phyloP scores from a whole-genome alignment of 106 monocot genomes.

The Apostasia shenzhenica region DNA sequence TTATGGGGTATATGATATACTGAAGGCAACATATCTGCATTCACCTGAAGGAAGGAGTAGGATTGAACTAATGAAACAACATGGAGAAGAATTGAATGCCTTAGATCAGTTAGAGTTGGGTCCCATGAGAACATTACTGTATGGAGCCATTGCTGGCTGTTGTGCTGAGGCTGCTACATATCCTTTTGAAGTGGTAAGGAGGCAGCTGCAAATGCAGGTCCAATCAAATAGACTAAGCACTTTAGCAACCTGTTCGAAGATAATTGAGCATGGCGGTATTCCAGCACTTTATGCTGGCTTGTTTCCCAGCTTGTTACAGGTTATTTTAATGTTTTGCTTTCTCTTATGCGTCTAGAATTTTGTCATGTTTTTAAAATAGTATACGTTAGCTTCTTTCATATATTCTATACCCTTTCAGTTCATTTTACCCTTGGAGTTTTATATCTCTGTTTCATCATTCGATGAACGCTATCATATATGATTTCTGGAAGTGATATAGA shows the following conservation, averaged over 20 bases:
- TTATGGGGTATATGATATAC: conserved; percentile 95
- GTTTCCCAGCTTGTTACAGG: conserved; percentile 95
- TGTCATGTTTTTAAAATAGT: neutral
- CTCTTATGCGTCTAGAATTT: neutral
- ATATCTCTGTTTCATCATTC: too few relatives aligned
- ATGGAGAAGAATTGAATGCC: conserved; percentile 53
- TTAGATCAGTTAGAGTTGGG: conserved; percentile 81
- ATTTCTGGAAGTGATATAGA: too few relatives aligned
- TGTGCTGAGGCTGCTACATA: conserved; percentile 98
- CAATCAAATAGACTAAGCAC: conserved; percentile 68
- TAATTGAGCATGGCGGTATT: conserved; percentile 82
- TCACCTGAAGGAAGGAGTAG: conserved; percentile 72
- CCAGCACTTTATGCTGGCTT: conserved; percentile 86
- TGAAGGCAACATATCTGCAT: conserved; percentile 79
- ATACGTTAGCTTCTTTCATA: neutral
- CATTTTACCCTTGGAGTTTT: too few relatives aligned
- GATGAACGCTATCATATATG: too few relatives aligned
- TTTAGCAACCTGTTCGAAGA: conserved; percentile 65
- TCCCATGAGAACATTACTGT: conserved; percentile 68
- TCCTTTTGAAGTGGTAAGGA: conserved; percentile 90
- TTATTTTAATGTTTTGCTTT: conserved; percentile 11
- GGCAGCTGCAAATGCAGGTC: conserved; percentile 83
- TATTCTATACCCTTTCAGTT: too few relatives aligned
- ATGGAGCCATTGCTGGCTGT: conserved; percentile 89
- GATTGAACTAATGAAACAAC: conserved; percentile 42